These are phyloP conservation scores for Verticillium isaacii DNA, from an alignment of 2,329 filamentous ascomycete species.

Conservation along the genomic window DNA sequence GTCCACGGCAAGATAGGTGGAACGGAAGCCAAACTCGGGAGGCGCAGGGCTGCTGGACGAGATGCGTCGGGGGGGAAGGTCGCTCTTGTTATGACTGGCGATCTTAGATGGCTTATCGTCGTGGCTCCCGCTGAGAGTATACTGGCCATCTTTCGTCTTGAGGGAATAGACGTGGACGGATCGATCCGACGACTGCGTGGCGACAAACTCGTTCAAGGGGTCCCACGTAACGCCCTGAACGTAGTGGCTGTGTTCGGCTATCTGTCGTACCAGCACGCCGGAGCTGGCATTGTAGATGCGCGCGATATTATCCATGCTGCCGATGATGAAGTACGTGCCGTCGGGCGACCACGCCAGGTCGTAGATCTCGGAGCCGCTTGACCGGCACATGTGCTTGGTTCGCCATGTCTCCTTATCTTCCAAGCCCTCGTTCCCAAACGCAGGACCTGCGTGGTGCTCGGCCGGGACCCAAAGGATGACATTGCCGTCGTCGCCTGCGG, in stretches of 20 bases:
- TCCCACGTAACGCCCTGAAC: slow-evolving; percentile 99
- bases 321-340: slow-evolving; percentile 91
- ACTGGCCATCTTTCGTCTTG: slow-evolving; percentile 94
- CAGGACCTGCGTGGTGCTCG: slow-evolving; percentile 58
- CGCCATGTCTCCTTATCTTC: slow-evolving; percentile 98
- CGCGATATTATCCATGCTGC: slow-evolving; percentile 98
- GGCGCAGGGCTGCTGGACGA: slow-evolving; percentile 91
- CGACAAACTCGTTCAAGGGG: slow-evolving; percentile 94
- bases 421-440: slow-evolving; percentile 75
- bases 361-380: slow-evolving; percentile 93
- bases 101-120: slow-evolving; percentile 70
- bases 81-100: slow-evolving; percentile 73
- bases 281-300: slow-evolving; percentile 93
- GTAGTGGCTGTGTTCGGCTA: slow-evolving; percentile 96
- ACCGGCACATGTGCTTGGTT: slow-evolving; percentile 96
- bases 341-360: slow-evolving; percentile 99
- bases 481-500: slow-evolving; percentile 95
- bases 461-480: slow-evolving; percentile 94
- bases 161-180: slow-evolving; percentile 97
- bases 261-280: slow-evolving; percentile 82
- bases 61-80: slow-evolving; percentile 85
- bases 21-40: slow-evolving; percentile 68
- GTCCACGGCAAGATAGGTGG: slow-evolving; percentile 50
- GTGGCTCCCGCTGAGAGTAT: slow-evolving; percentile 62
- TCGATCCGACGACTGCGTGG: slow-evolving; percentile 95